Base-by-base conservation (phyloP, 2,329 filamentous ascomycete species). In the Penicillium sp. region DNA sequence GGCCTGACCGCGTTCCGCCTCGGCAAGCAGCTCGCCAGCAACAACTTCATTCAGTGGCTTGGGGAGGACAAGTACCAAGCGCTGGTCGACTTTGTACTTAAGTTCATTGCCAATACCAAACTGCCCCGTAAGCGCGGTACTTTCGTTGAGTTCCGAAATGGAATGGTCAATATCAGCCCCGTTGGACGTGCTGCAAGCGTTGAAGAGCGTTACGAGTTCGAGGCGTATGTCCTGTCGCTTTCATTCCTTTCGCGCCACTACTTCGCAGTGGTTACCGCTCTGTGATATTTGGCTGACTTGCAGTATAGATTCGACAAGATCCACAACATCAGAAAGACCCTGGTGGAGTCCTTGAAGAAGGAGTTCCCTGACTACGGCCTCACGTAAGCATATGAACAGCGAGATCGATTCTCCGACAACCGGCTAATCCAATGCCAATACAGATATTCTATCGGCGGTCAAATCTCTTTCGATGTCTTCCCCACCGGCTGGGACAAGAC, bases 381-480 rank as follows among this genome's bases (percentile, higher is more conserved):
- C 64, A 96, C 89, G 81, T 95, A 74, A 71, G 86, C 80, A n/a
- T 22, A 14, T 16, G 9, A 9, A n/a, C 14, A 14, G 12, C 29
- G 14, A 27, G 52, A 41, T 46, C 49, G 22, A 44, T 29, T 18
- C 25, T 38, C 45, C 27, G 34, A 49, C 25, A 27, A 50, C 31
- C 28, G 33, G 28, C 51, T 52, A 42, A 58, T 36, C 22, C 10
- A 29, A 28, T 22, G 2, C 7, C 31, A 35, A 33, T 41, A 55
- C 53, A 91, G 88, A 35, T 96, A 87, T 78, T 92, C 89, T 56
- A 95, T 99, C 64, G 93, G 93, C 62, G 93, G 93, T 45, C 89
- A 96, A 69, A 96, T 99, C 73, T 96, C 91, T 52, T 99, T 99
- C 72, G 93, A 99, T 68, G 88, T 97, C 64, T 99, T 99, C 80